Conservation (phyloP, 805 yeast genomes). For the Teunomyces stri region DNA sequence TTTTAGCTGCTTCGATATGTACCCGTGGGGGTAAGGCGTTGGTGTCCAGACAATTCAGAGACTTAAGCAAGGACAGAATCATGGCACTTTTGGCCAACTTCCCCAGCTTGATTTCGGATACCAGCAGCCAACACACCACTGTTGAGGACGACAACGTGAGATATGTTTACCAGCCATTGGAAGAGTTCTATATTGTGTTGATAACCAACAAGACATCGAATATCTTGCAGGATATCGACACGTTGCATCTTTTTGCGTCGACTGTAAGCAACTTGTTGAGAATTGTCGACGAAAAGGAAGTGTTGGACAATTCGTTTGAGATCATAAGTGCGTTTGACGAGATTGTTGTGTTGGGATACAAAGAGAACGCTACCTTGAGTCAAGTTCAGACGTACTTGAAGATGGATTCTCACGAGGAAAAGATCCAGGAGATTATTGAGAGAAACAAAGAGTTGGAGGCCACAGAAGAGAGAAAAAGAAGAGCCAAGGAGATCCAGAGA, state of each 20-base stretch:
- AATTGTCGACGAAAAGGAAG: conserved; percentile 75
- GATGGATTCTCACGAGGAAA: conserved; percentile 98
- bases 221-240: conserved; percentile 90
- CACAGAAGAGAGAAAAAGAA: conserved; percentile 92
- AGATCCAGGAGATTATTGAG: conserved; percentile 96
- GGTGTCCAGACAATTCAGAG: conserved; percentile 88
- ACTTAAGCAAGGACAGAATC: conserved; percentile 78
- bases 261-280: conserved; percentile 74
- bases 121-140: conserved; percentile 81
- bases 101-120: conserved; percentile 71
- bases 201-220: conserved; percentile 90
- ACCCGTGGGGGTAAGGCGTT: conserved; percentile 92
- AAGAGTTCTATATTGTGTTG: conserved; percentile 85
- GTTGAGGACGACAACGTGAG: conserved; percentile 91
- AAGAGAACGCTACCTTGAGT: conserved; percentile 75
- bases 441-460: conserved; percentile 97
- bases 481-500: conserved; percentile 86
- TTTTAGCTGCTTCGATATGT: conserved; percentile 91
- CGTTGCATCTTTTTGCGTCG: conserved; percentile 80
- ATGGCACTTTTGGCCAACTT: conserved; percentile 82
- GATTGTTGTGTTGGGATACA: conserved; percentile 83
- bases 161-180: conserved; percentile 94
- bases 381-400: conserved; percentile 89
- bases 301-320: conserved; percentile 82
- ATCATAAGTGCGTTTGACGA: conserved; percentile 92